A percentile compares a stretch with the other conserved stretches of the same genome.
phyloP scores from a whole-genome alignment of 305 asterid species.

The Solanum hybrid region DNA sequence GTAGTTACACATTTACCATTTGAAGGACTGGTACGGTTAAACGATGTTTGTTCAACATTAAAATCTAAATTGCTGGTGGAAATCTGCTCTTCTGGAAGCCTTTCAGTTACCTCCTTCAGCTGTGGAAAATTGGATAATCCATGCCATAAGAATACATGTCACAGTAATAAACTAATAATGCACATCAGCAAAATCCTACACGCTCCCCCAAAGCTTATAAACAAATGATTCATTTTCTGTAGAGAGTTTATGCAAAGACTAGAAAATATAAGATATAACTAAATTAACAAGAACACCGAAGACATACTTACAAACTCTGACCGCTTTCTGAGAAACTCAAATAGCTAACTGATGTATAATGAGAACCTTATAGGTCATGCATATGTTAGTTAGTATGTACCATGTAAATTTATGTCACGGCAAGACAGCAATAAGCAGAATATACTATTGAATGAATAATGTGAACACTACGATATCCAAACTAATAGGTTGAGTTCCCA shows the following conservation, averaged over 20 bases:
- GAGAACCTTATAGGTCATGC: background rate
- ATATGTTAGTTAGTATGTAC: background rate
- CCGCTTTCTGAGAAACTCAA: background rate
- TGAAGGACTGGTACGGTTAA: slow-evolving; percentile 21
- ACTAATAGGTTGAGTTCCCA: background rate
- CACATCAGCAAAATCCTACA: background rate
- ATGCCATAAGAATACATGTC: background rate
- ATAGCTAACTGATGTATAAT: background rate
- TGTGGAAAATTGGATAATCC: slow-evolving; percentile 21
- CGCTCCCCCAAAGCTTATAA: background rate
- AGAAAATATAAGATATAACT: background rate
- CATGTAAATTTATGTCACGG: background rate
- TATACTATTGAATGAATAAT: background rate
- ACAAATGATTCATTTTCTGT: background rate
- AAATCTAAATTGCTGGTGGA: slow-evolving; percentile 16
- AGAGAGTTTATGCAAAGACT: background rate
- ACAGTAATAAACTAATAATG: background rate
- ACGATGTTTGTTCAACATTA: slow-evolving; percentile 17
- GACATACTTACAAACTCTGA: background rate
- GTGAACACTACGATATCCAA: background rate
- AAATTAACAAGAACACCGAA: background rate
- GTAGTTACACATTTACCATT: slow-evolving; percentile 29
- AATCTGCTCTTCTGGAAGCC: slow-evolving; percentile 27
- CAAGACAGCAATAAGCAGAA: background rate
- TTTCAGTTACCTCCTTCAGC: slow-evolving; percentile 63